Percentiles rank a stretch among this genome's conserved stretches.
Evolutionary conservation across 2,329 filamentous ascomycete genomes (phyloP).

Genomic region (Bimuria novae-zelandiae): DNA sequence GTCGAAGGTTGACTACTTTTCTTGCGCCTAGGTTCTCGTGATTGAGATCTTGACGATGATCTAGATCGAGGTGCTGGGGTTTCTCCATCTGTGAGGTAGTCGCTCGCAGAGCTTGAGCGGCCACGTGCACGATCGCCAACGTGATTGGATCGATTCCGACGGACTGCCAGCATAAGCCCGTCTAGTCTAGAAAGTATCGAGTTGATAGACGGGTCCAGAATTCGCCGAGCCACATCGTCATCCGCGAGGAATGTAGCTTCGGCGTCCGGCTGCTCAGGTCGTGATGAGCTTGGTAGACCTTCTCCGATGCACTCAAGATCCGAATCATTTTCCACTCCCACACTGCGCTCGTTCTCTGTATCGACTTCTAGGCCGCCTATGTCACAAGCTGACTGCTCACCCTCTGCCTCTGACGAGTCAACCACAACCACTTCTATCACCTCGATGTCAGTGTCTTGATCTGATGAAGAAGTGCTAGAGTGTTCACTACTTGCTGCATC

Average conservation of each 20-base stretch:
- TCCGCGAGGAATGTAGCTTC: slow-evolving; percentile 67
- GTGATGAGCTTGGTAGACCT: slow-evolving; percentile 16
- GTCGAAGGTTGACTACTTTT: slow-evolving; percentile 13
- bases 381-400: neutral
- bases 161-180: slow-evolving; percentile 69
- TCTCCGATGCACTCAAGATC: neutral
- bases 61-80: slow-evolving; percentile 19
- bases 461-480: neutral
- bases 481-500: neutral
- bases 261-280: slow-evolving; percentile 9
- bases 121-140: slow-evolving; percentile 19
- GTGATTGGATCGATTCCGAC: slow-evolving; percentile 66
- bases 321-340: neutral
- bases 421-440: neutral
- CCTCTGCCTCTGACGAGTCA: neutral
- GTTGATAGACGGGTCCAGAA: slow-evolving; percentile 71
- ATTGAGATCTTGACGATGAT: slow-evolving; percentile 21
- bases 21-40: slow-evolving; percentile 15
- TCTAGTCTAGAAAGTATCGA: slow-evolving; percentile 74
- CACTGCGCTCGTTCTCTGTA: neutral
- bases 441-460: slow-evolving; percentile 1
- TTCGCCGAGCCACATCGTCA: slow-evolving; percentile 67
- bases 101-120: slow-evolving; percentile 39
- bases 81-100: slow-evolving; percentile 33
- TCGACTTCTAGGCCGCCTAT: neutral